A percentile compares a stretch with the other conserved stretches of the same genome.
Conservation (phyloP, 2,329 filamentous ascomycete species). For the Epichloe uncinata region DNA sequence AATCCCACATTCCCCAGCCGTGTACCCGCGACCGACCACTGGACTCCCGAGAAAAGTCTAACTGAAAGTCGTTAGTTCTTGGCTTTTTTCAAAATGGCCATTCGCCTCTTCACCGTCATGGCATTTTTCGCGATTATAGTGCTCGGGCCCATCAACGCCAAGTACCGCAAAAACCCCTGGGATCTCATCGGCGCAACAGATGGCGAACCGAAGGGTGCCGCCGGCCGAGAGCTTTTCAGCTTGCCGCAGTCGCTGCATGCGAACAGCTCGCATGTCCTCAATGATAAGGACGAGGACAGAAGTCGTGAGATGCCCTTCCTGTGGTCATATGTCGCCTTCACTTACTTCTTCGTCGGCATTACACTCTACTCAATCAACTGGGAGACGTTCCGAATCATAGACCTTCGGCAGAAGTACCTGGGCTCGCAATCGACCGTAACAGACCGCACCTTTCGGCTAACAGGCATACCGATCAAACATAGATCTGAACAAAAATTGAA, state of each 20-base stretch:
- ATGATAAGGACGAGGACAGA: slow-evolving; percentile 21
- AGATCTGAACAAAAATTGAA: slow-evolving; percentile 74
- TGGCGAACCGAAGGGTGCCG: background rate
- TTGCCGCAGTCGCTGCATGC: slow-evolving; percentile 5
- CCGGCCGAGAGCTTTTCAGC: slow-evolving; percentile 4
- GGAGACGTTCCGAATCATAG: slow-evolving; percentile 76
- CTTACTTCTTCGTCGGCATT: slow-evolving; percentile 78
- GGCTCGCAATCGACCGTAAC: slow-evolving; percentile 92
- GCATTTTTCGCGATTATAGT: slow-evolving; percentile 70
- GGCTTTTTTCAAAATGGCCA: slow-evolving; percentile 90
- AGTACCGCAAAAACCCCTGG: slow-evolving; percentile 28
- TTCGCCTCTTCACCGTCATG: slow-evolving; percentile 66
- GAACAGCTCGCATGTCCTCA: slow-evolving; percentile 8
- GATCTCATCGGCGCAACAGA: background rate
- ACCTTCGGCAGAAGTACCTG: slow-evolving; percentile 77
- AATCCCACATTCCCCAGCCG: background rate
- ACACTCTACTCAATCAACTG: slow-evolving; percentile 71
- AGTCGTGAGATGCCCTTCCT: slow-evolving; percentile 41
- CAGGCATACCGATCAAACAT: slow-evolving; percentile 70
- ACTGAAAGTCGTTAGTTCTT: slow-evolving; percentile 47
- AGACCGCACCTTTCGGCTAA: slow-evolving; percentile 82
- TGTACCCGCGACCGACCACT: background rate
- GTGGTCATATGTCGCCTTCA: slow-evolving; percentile 91
- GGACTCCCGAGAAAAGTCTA: slow-evolving; percentile 4
- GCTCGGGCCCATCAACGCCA: slow-evolving; percentile 73